A percentile compares a stretch with the other conserved stretches of the same genome.
phyloP scores from a whole-genome alignment of 208 protist genomes.

The Crithidia fasciculata region DNA sequence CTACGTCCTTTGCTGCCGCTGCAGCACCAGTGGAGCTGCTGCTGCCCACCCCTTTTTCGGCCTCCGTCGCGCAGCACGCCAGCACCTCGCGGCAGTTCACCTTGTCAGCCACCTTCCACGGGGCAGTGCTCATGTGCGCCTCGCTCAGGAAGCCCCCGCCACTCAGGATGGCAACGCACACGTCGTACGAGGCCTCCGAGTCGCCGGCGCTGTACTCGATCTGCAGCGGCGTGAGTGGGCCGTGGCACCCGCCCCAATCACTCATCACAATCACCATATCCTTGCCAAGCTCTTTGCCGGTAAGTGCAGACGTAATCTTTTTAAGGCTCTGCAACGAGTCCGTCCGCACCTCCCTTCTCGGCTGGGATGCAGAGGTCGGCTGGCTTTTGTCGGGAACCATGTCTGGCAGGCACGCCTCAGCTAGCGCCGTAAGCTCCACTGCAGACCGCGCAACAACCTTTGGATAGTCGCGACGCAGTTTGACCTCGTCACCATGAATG shows the following conservation, averaged over 20 bases:
- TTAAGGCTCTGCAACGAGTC: slow-evolving; percentile 47
- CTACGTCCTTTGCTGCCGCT: neutral
- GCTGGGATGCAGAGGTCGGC: neutral
- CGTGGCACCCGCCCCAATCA: slow-evolving; percentile 59
- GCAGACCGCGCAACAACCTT: slow-evolving; percentile 23
- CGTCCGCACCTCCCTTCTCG: slow-evolving; percentile 6
- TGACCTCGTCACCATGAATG: slow-evolving; percentile 59
- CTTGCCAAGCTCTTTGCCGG: slow-evolving; percentile 45
- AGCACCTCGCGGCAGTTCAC: slow-evolving; percentile 29
- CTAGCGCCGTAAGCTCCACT: slow-evolving; percentile 53
- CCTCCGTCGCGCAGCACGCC: slow-evolving; percentile 16
- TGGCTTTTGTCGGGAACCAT: slow-evolving; percentile 9
- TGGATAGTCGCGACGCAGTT: slow-evolving; percentile 57
- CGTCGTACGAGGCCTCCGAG: slow-evolving; percentile 64
- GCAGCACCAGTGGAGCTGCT: neutral
- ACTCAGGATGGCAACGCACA: slow-evolving; percentile 43
- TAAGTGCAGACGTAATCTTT: slow-evolving; percentile 41
- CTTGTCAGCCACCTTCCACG: slow-evolving; percentile 5
- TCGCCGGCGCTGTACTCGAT: slow-evolving; percentile 63
- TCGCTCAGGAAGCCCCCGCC: slow-evolving; percentile 18
- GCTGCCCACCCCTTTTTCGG: neutral
- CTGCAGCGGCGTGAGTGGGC: slow-evolving; percentile 56
- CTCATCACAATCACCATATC: slow-evolving; percentile 54
- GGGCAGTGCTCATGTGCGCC: neutral
- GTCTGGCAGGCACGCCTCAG: slow-evolving; percentile 28